Evolutionary conservation across 2,329 filamentous ascomycete species (phyloP), one percentile per base, ranked within the genome.

Genomic region (Cladosporium oxysporum): DNA sequence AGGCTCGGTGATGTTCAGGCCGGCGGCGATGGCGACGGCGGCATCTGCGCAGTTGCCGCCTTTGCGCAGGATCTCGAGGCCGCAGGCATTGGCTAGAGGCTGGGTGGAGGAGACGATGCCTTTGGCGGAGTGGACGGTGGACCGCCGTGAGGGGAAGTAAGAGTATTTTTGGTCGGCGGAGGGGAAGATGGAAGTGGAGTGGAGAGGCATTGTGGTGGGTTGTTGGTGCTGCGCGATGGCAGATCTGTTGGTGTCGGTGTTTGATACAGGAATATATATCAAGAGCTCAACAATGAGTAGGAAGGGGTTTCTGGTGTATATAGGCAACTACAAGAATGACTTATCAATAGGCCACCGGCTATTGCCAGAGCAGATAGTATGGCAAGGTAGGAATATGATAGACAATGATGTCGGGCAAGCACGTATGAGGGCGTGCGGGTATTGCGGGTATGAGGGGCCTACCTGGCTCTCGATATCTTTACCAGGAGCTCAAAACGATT

Each of bases 11-110:
- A 98, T 87, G 79, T 97, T 98, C 65, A 99, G 83, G 5, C 89
- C 93, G 35, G 95, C 95, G 53, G 95, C 94, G 68, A 96, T 92
- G 52, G 95, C 95, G 4, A 98, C 92, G 10, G 95, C 94, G n/a
- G 95, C 94, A 82, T 98, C 94, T 71, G 93, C 95, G 68, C 92
- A 93, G 82, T 98, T 99, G 63, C 95, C 95, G 66, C 95, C 95
- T 58, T 91, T 88, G 66, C 89, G 87, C n/a, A 99, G 81, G 47
- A 98, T 84, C 65, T 91, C 88, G 62, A 97, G 86, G 26, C 95
- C 95, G 67, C 93, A 96, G 79, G 91, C 91, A 28, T 91, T 90
- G 6, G 95, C 95, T 64, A 98, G 83, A 16, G 95, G 93, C 77
- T 98, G 94, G 1, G 92, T 91, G 76, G 91, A 96, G 12, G 93